Base-by-base conservation (phyloP, 2,329 filamentous ascomycete genomes). In the Trichoderma hamatum region DNA sequence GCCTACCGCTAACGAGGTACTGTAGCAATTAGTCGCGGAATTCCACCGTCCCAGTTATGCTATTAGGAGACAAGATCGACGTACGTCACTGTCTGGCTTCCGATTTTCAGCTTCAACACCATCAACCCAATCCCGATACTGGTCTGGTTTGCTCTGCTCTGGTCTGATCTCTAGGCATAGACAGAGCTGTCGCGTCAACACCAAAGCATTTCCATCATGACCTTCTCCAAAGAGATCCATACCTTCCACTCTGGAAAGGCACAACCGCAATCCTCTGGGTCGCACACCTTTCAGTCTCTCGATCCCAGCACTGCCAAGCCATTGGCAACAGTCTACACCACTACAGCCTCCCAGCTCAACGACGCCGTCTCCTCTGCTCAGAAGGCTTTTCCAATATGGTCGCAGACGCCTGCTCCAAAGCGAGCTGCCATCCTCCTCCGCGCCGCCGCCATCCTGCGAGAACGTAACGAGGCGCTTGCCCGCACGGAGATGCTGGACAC, bases 401-500 rank as follows among this genome's bases (percentile, higher is more conserved):
- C 92, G 1, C 83, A 86, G 68, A 96, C 90, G 14, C 88, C 93
- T 2, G 84, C 91, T n/a, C 84, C 91, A 70, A 87, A 88, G 75
- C 92, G 93, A 69, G 89, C 92, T 1, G 89, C 92, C 69, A 90
- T 96, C 73, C 88, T 97, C 11, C 90, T 93, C 34, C 89, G 88
- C 77, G 93, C 93, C 3, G 93, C 92, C 21, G 81, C 87, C 58
- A 80, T 97, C 16, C 84, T 97, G 14, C 90, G 93, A 58, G 82
- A 88, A 72, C 88, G 89, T 72, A 96, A 96, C 79, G 91, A 96
- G 75, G 88, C 89, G 68, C 89, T 97, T 52, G 93, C 93, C 62
- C 85, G 85, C 68, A 83, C 93, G 68, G 93, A 97, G 82, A 96
- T 93, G 2, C 84, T 90, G 75, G 93, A 97, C 79, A 96, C 93